Conservation (phyloP, 2,329 filamentous ascomycete species). For the Stachybotrys elegans region DNA sequence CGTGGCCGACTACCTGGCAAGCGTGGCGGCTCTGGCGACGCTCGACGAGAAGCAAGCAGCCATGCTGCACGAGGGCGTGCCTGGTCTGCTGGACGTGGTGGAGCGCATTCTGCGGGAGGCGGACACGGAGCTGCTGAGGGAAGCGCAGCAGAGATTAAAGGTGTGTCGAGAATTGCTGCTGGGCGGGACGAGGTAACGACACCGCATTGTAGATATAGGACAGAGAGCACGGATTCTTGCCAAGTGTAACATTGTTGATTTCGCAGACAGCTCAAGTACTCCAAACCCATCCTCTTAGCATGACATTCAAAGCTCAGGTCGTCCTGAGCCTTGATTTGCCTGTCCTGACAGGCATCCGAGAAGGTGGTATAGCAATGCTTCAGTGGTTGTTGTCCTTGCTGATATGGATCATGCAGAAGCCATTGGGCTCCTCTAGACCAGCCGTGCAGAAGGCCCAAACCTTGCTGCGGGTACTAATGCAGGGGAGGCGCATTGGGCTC, state of each 20-base stretch:
- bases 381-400: too few species aligned
- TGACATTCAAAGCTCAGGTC: too few species aligned
- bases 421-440: too few species aligned
- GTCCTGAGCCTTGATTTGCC: too few species aligned
- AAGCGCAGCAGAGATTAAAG: slow-evolving; percentile 66
- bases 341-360: too few species aligned
- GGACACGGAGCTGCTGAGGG: slow-evolving; percentile 65
- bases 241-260: slow-evolving; percentile 1
- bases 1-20: slow-evolving; percentile 44
- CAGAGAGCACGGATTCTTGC: background rate
- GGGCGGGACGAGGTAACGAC: slow-evolving; percentile 7
- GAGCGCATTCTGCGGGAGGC: slow-evolving; percentile 37
- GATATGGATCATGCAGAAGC: too few species aligned
- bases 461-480: too few species aligned
- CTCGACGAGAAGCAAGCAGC: slow-evolving; percentile 63
- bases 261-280: too few species aligned
- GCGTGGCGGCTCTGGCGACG: slow-evolving; percentile 64
- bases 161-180: slow-evolving; percentile 45
- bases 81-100: slow-evolving; percentile 40
- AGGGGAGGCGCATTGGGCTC: too few species aligned
- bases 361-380: too few species aligned
- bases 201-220: background rate
- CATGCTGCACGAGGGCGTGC: slow-evolving; percentile 55
- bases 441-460: too few species aligned
- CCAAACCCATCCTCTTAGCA: too few species aligned